Evolutionary conservation across 2,329 filamentous ascomycete genomes (phyloP), one percentile per base, ranked within the genome.

Genomic region (Phialocephala subalpina): DNA sequence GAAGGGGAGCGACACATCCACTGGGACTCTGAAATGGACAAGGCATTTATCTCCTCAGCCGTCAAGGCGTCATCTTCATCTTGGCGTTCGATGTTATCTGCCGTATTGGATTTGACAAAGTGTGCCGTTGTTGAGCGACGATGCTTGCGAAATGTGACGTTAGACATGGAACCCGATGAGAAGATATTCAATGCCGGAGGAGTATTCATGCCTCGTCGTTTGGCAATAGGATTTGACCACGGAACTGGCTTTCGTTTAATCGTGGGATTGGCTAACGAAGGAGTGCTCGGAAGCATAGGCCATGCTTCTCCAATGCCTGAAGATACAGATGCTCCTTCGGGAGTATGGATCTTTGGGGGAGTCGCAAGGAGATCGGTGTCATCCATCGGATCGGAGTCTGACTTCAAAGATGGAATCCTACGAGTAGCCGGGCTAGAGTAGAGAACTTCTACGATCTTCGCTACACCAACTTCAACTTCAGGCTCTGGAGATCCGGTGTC

Each of bases 1-100:
- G 69, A 71, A 4, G 70, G 72, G 1, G 72, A 70, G 35, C 67
- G 65, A 36, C 67, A 67, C 72, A 74, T 72, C 72, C 72, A 74
- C 40, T 74, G 71, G 2, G 71, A 70, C 56, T 74, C 72, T 6
- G 69, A 53, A 18, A 33, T 22, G 16, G 49, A 69, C 4, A 73
- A 40, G 2, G 67, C 62, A 12, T 64, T 65, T 4, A 64, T 61
- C n/a, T 60, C 61, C 14, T 69, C 63, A n/a, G 40, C 27, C 9
- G 59, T 20, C 3, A 63, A 7, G 16, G 56, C 57, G 8, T 68
- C 55, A 7, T 60, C 59, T 1, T 66, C 55, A 14, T 60, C 40
- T 18, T n/a, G 25, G 40, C 11, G 8, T 29, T 35, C 16, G 18
- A 40, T 42, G 3, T 49, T 18, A 7, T n/a, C 16, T 2, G 27